phyloP scores from a whole-genome alignment of 1,139 yeast genomes.

The Yamadazyma membranifaciens region DNA sequence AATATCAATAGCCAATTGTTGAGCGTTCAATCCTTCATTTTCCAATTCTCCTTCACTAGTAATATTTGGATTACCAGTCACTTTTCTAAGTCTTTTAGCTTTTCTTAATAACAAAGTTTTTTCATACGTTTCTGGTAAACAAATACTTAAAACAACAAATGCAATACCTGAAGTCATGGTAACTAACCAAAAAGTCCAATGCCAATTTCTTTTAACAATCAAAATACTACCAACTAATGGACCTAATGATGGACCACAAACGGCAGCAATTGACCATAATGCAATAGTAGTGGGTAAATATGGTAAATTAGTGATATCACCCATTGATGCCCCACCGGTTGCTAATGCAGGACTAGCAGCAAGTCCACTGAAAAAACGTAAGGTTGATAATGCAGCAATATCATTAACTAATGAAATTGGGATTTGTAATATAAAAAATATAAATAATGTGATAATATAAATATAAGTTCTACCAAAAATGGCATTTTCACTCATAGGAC shows the following conservation, averaged over 20 bases:
- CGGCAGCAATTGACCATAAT: constrained; percentile 28
- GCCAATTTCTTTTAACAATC: constrained; percentile 30
- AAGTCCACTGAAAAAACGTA: constrained; percentile 32
- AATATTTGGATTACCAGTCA: constrained; percentile 41
- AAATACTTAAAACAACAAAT: constrained; percentile 28
- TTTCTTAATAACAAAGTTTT: constrained; percentile 44
- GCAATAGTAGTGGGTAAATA: constrained; percentile 27
- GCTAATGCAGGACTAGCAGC: constrained; percentile 37
- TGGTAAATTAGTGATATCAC: constrained; percentile 26
- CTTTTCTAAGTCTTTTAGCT: constrained; percentile 44
- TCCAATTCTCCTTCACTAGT: constrained; percentile 37
- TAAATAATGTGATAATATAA: constrained; percentile 28
- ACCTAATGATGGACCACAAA: constrained; percentile 31
- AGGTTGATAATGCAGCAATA: constrained; percentile 29
- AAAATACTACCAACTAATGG: constrained; percentile 31
- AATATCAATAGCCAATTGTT: constrained; percentile 21
- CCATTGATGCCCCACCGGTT: constrained; percentile 36
- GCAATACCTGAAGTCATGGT: constrained; percentile 34
- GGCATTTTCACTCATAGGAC: constrained; percentile 51
- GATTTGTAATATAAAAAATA: constrained; percentile 33
- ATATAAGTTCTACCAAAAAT: constrained; percentile 51
- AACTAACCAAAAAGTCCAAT: constrained; percentile 47
- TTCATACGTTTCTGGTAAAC: constrained; percentile 54
- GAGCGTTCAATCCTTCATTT: constrained; percentile 12
- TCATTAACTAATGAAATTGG: constrained; percentile 29